These are phyloP conservation scores for Paramyrothecium roridum DNA, from an alignment of 2,329 filamentous ascomycete species.

Conservation along the genomic window DNA sequence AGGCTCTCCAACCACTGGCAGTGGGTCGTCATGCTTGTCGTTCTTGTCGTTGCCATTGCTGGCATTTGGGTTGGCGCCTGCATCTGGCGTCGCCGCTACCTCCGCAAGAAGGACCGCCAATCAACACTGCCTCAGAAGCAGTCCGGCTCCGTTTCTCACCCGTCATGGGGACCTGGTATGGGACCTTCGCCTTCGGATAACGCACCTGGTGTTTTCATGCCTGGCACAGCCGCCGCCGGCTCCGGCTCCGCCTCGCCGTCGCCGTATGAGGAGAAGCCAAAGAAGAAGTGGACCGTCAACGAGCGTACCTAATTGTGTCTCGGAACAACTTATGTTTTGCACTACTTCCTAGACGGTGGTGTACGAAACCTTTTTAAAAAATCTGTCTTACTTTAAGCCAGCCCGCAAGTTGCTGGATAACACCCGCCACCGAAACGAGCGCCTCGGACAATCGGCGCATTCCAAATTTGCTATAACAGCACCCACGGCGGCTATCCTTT, in stretches of 20 bases:
- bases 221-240: slow-evolving; percentile 10
- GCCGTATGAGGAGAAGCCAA: slow-evolving; percentile 31
- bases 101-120: slow-evolving; percentile 64
- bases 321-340: slow-evolving; percentile 4
- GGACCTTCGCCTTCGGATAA: slow-evolving; percentile 17
- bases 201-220: slow-evolving; percentile 19
- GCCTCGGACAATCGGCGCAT: too few species aligned
- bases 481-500: too few species aligned
- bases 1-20: slow-evolving; percentile 70
- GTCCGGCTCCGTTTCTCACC: slow-evolving; percentile 30
- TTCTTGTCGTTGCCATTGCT: slow-evolving; percentile 67
- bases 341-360: background rate
- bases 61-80: slow-evolving; percentile 65
- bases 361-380: too few species aligned
- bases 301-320: slow-evolving; percentile 33
- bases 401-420: too few species aligned
- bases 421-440: too few species aligned
- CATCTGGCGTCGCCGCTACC: slow-evolving; percentile 70
- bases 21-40: slow-evolving; percentile 80
- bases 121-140: slow-evolving; percentile 30
- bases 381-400: too few species aligned
- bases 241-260: slow-evolving; percentile 9
- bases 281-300: slow-evolving; percentile 45
- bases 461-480: too few species aligned
- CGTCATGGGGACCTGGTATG: slow-evolving; percentile 31